These are phyloP conservation scores for Collybia sordida DNA, from an alignment of 768 basidiomycete species.

Conservation along the genomic window DNA sequence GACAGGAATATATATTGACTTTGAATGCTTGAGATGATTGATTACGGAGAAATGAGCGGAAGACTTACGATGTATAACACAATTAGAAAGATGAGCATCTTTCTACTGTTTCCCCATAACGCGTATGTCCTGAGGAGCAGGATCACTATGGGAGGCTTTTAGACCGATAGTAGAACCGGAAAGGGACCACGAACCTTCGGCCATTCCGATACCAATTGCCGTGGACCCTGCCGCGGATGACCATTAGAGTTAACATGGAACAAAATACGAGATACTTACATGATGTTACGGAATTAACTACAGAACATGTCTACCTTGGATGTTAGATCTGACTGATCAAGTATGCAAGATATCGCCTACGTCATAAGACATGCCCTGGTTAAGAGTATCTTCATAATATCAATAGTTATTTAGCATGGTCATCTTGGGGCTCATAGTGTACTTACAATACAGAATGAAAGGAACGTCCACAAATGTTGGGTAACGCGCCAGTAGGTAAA, in stretches of 20 bases:
- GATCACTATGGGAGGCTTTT: constrained; percentile 7
- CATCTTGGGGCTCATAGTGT: not conserved
- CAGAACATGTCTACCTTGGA: too few relatives aligned
- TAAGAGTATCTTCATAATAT: constrained; percentile 4
- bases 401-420: not conserved
- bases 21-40: not conserved
- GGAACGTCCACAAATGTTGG: constrained; percentile 21
- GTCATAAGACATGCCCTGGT: not conserved
- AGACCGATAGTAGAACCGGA: not conserved
- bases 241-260: not conserved
- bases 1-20: constrained; percentile 6
- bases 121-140: constrained; percentile 18
- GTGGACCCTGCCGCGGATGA: constrained; percentile 2
- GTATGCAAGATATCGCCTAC: too few relatives aligned
- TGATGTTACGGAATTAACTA: too few relatives aligned
- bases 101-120: constrained; percentile 12
- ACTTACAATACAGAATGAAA: constrained; percentile 18
- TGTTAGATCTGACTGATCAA: too few relatives aligned
- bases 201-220: constrained; percentile 6
- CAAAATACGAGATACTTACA: too few relatives aligned
- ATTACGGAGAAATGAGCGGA: not conserved
- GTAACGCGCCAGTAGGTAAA: constrained; percentile 24
- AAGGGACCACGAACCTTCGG: constrained; percentile 9
- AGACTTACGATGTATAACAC: constrained; percentile 5
- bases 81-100: constrained; percentile 6